Conservation (phyloP, 306 rosid genomes). For the Trichosanthes truncata region DNA sequence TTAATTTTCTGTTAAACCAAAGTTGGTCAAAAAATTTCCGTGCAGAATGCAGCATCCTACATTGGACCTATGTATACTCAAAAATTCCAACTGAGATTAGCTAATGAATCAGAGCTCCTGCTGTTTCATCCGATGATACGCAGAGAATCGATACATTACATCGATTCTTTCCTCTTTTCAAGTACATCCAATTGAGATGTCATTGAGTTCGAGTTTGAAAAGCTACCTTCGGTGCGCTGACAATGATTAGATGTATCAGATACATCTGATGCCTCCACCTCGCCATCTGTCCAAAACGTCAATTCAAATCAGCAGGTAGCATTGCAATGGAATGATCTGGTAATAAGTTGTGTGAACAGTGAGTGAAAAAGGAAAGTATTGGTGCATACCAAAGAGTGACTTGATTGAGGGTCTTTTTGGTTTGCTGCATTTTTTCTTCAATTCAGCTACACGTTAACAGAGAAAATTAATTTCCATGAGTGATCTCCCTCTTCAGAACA, state of each 20-base stretch:
- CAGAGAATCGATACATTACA: conserved; percentile 25
- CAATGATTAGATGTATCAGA: conserved; percentile 33
- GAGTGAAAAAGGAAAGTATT: not conserved
- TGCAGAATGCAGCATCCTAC: not conserved
- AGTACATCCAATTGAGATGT: conserved; percentile 50
- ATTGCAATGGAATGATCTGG: not conserved
- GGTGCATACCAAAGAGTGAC: conserved; percentile 73
- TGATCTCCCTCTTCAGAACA: not conserved
- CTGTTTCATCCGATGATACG: conserved; percentile 13
- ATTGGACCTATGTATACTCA: not conserved
- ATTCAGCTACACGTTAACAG: conserved; percentile 52
- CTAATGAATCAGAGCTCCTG: conserved; percentile 22
- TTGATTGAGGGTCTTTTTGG: conserved; percentile 74
- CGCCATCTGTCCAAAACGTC: conserved; percentile 31
- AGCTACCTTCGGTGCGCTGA: conserved; percentile 49
- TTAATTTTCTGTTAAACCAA: not conserved
- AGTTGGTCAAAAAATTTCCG: not conserved
- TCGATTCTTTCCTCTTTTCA: conserved; percentile 20
- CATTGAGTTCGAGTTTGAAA: conserved; percentile 58
- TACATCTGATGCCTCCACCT: conserved; percentile 38
- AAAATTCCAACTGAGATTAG: conserved; percentile 7
- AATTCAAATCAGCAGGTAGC: conserved; percentile 17
- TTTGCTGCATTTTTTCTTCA: conserved; percentile 76
- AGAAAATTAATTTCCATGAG: conserved; percentile 12
- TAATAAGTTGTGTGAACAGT: not conserved